These are phyloP conservation scores for Lentinus tigrinus DNA, from an alignment of 768 basidiomycete genomes.

Conservation along the genomic window DNA sequence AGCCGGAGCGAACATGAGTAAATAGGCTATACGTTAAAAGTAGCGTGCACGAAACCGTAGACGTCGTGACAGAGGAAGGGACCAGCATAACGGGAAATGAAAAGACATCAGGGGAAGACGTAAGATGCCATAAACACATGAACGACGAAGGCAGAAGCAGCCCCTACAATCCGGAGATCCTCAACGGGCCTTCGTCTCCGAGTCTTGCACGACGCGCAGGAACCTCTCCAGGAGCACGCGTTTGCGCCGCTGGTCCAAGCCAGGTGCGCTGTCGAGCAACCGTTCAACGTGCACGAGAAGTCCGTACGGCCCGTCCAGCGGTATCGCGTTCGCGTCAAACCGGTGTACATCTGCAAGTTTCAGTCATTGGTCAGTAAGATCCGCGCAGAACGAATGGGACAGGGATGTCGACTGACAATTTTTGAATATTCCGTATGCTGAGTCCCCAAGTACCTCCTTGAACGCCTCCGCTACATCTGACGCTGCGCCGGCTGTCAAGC, in stretches of 20 bases:
- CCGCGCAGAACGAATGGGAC: neutral
- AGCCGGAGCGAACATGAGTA: neutral
- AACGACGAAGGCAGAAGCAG: neutral
- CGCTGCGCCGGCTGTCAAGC: constrained; percentile 22
- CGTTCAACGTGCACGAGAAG: constrained; percentile 64
- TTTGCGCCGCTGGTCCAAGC: constrained; percentile 48
- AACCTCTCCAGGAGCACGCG: constrained; percentile 57
- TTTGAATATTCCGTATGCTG: constrained; percentile 47
- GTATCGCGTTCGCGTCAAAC: constrained; percentile 73
- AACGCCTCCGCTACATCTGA: constrained; percentile 39
- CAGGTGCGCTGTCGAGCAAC: constrained; percentile 49
- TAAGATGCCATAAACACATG: neutral
- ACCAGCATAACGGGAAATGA: constrained; percentile 8
- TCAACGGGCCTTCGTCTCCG: constrained; percentile 16
- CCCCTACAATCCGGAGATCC: constrained; percentile 2
- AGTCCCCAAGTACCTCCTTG: constrained; percentile 33
- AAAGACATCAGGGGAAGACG: neutral
- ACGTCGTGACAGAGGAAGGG: neutral
- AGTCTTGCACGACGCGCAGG: constrained; percentile 49
- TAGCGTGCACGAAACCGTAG: constrained; percentile 7
- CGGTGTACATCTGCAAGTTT: constrained; percentile 58
- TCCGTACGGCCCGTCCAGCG: constrained; percentile 71
- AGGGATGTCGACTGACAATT: constrained; percentile 49
- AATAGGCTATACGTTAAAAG: constrained; percentile 19
- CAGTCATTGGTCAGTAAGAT: neutral